Evolutionary conservation across 345 rosid genomes (phyloP), one percentile per base, ranked within the genome.

Genomic region (Crucihimalaya himalaica): DNA sequence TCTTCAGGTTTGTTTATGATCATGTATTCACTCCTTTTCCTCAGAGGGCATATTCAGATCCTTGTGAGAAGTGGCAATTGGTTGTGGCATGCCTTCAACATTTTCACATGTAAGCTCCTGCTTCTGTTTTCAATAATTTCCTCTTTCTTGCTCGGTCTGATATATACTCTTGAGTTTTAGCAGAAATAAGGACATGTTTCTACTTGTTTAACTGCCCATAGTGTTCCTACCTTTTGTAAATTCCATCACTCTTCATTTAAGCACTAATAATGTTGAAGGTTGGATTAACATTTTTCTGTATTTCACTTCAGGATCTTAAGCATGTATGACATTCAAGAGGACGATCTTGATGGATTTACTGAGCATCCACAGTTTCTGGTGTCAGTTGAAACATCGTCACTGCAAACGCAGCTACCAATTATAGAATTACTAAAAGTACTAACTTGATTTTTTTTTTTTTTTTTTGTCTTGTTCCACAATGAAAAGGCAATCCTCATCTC

Each of bases 11-110:
- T 77, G 79, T 94, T 52, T 88, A 82, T 63, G 96, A 94, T 84
- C 95, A 89, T 72, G 98, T 89, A 32, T 94, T 94, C 72, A 92
- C 95, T 50, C 97, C 90, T 28, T 94, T 89, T 78, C 95, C 96
- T 57, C 97, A 89, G 76, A 83, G 98, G 79, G 98, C 97, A 56
- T 94, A 91, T 83, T 87, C 89, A 47, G 96, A 94, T 84, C 90
- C 96, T 80, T 81, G 84, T 75, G 97, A 91, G 84, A 94, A 91
- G 81, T 94, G 98, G 98, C 89, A 94, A 63, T 73, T 94, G 76
- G 97, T 86, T 67, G 84, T 88, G 80, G 91, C 95, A 75, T 88
- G 98, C 80, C 98, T 94, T 71, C 89, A 88, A 73, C 96, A 94
- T 85, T 94, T 91, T 88, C 96, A 91, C 75, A 83, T 86, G 98